These are phyloP conservation scores for Chalaropsis ovoidea DNA, from an alignment of 2,329 filamentous ascomycete species.

Conservation along the genomic window DNA sequence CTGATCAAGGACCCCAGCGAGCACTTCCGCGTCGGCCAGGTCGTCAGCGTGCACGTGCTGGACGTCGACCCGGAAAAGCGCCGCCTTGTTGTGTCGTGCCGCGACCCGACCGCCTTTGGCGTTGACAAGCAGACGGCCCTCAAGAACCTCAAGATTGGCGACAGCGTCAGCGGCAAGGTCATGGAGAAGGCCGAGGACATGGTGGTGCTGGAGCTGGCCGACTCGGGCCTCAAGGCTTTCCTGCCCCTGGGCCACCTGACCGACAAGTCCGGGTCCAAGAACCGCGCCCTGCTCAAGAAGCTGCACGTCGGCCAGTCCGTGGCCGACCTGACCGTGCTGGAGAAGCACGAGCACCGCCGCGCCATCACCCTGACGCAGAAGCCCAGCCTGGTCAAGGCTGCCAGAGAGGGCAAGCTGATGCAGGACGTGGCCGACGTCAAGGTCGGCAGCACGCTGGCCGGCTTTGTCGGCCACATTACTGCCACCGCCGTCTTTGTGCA, in stretches of 20 bases:
- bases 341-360: constrained; percentile 68
- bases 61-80: constrained; percentile 61
- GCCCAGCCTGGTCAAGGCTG: constrained; percentile 66
- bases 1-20: constrained; percentile 81
- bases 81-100: constrained; percentile 82
- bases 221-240: constrained; percentile 64
- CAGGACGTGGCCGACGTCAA: constrained; percentile 60
- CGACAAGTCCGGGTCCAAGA: constrained; percentile 74
- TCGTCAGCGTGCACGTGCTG: constrained; percentile 80
- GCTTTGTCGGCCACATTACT: constrained; percentile 79
- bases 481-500: constrained; percentile 76
- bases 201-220: constrained; percentile 64
- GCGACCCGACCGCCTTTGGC: constrained; percentile 70
- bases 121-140: constrained; percentile 66
- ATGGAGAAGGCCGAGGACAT: constrained; percentile 72
- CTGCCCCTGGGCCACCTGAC: constrained; percentile 69
- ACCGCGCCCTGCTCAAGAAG: constrained; percentile 63
- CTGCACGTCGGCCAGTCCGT: constrained; percentile 77
- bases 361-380: constrained; percentile 73
- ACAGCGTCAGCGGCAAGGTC: constrained; percentile 66
- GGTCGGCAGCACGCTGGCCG: constrained; percentile 57
- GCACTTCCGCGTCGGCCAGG: constrained; percentile 84
- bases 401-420: constrained; percentile 62
- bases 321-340: constrained; percentile 71
- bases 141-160: constrained; percentile 60